Evolutionary conservation across 352 stramenopile genomes (phyloP).

Genomic region (Phytophthora colocasiae): DNA sequence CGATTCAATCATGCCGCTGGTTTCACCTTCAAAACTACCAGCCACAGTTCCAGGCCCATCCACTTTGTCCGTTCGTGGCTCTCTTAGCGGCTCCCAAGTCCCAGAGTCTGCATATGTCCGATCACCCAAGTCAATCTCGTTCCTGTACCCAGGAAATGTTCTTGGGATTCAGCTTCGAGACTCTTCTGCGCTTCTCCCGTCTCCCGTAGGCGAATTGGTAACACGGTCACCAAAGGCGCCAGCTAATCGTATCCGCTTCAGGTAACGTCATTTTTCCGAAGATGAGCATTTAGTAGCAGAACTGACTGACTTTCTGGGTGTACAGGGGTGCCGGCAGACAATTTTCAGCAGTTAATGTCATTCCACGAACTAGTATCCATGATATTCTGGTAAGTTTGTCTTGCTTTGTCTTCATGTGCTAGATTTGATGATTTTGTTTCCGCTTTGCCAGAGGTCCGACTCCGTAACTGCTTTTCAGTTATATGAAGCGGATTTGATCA

Average conservation of each 20-base stretch:
- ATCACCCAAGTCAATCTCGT: slow-evolving; percentile 33
- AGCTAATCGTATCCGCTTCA: slow-evolving; percentile 50
- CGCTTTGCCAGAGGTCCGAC: slow-evolving; percentile 37
- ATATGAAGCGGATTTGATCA: slow-evolving; percentile 67
- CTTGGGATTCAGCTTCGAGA: slow-evolving; percentile 30
- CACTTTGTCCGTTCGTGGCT: slow-evolving; percentile 31
- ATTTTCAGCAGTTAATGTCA: slow-evolving; percentile 55
- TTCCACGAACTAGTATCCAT: slow-evolving; percentile 37
- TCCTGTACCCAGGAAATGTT: slow-evolving; percentile 36
- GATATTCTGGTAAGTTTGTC: slow-evolving; percentile 50
- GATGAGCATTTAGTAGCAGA: too few relatives aligned
- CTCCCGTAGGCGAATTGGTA: slow-evolving; percentile 47
- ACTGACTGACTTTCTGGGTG: slow-evolving; percentile 4
- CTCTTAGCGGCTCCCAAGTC: slow-evolving; percentile 20
- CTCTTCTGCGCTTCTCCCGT: slow-evolving; percentile 44
- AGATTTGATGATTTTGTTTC: slow-evolving; percentile 3
- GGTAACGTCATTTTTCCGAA: slow-evolving; percentile 19
- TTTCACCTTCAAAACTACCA: slow-evolving; percentile 25
- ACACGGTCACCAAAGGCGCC: slow-evolving; percentile 59
- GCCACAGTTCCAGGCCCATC: slow-evolving; percentile 18
- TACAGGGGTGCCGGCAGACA: slow-evolving; percentile 59
- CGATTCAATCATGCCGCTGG: slow-evolving; percentile 32
- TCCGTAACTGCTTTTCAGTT: slow-evolving; percentile 37
- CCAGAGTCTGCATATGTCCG: slow-evolving; percentile 23
- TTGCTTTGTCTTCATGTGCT: slow-evolving; percentile 2